A percentile compares a stretch with the other conserved stretches of the same genome.
These are phyloP conservation scores for Botrytis elliptica DNA, from an alignment of 2,329 filamentous ascomycete species.

Conservation along the genomic window DNA sequence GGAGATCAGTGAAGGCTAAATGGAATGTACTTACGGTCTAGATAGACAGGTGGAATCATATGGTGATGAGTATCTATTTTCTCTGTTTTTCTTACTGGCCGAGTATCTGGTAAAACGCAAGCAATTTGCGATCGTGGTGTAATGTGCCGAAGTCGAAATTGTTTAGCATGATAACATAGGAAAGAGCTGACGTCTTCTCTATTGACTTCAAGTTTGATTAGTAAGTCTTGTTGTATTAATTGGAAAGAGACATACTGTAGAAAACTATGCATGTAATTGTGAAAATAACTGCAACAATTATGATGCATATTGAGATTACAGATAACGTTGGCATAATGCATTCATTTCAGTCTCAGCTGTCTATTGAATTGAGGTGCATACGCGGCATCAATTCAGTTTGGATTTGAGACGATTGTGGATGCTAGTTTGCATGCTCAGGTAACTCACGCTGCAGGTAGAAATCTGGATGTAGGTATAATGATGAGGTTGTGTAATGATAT, in stretches of 20 bases:
- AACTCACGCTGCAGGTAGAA: not conserved
- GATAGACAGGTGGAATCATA: slow-evolving; percentile 10
- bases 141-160: not conserved
- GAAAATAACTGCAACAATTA: slow-evolving; percentile 1
- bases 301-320: not conserved
- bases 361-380: not conserved
- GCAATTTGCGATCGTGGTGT: not conserved
- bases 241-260: not conserved
- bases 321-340: not conserved
- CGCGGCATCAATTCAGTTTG: not conserved
- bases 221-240: not conserved
- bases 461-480: not conserved
- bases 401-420: not conserved
- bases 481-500: not conserved
- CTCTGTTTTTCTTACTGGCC: not conserved
- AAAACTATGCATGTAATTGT: not conserved
- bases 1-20: not conserved
- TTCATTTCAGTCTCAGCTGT: not conserved
- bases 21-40: not conserved
- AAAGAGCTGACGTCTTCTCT: slow-evolving; percentile 10
- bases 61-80: slow-evolving; percentile 19
- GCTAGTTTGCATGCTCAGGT: not conserved
- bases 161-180: not conserved
- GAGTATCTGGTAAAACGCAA: not conserved
- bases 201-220: not conserved